These are phyloP conservation scores for Carnegiea gigantea DNA, from an alignment of 179 eudicot genomes.

Conservation along the genomic window DNA sequence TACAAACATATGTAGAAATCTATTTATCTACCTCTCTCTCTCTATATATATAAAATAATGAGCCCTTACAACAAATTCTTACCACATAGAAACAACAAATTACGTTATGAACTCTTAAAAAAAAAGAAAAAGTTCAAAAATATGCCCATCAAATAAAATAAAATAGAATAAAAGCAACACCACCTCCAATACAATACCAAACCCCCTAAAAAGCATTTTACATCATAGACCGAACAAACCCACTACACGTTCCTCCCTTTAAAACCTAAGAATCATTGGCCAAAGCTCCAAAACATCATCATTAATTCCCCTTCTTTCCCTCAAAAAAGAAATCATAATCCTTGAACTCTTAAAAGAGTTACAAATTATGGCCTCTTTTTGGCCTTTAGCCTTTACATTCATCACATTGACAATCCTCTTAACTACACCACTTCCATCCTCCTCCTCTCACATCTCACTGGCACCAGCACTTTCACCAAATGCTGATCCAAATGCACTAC, in stretches of 20 bases:
- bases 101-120: neutral
- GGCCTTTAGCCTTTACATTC: neutral
- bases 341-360: neutral
- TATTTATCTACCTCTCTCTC: too few relatives aligned
- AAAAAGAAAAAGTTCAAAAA: neutral
- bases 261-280: constrained; percentile 10
- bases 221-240: neutral
- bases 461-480: constrained; percentile 16
- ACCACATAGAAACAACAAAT: too few relatives aligned
- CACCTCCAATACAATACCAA: neutral
- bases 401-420: neutral
- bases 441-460: constrained; percentile 12
- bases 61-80: too few relatives aligned
- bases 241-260: neutral
- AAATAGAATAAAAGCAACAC: neutral
- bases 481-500: neutral
- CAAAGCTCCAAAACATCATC: constrained; percentile 4
- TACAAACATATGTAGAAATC: too few relatives aligned
- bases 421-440: neutral
- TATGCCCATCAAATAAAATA: neutral
- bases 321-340: neutral
- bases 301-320: neutral
- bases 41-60: too few relatives aligned
- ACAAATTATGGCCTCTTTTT: constrained; percentile 8
- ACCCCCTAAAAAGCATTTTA: constrained; percentile 3